Conservation (phyloP, 1,284 basidiomycete species). For the Ganoderma lucidum region DNA sequence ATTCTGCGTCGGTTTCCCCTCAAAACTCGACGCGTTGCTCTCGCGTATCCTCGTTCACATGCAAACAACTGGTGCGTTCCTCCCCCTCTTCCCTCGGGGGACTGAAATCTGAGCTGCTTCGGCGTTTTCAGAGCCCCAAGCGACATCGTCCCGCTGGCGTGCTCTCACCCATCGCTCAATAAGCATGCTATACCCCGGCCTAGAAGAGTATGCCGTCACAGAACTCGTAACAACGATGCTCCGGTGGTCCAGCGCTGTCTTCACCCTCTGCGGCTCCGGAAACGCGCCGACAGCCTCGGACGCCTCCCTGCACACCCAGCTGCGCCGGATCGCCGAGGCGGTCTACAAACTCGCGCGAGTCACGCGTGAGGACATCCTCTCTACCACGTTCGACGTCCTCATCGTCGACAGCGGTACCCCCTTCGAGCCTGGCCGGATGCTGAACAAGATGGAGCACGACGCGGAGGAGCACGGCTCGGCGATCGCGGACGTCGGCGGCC, state of each 20-base stretch:
- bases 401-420: slow-evolving; percentile 58
- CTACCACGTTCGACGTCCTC: slow-evolving; percentile 73
- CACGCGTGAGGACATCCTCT: slow-evolving; percentile 74
- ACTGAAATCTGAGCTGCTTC: slow-evolving; percentile 23
- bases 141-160: slow-evolving; percentile 78
- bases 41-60: slow-evolving; percentile 72
- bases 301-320: slow-evolving; percentile 59
- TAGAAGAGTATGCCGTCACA: slow-evolving; percentile 67
- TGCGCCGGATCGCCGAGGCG: slow-evolving; percentile 67
- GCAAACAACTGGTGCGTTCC: slow-evolving; percentile 60
- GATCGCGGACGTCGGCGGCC: slow-evolving; percentile 25
- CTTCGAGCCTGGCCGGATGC: slow-evolving; percentile 65
- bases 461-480: slow-evolving; percentile 24
- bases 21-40: slow-evolving; percentile 71
- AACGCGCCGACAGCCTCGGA: slow-evolving; percentile 41
- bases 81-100: slow-evolving; percentile 18
- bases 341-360: slow-evolving; percentile 67
- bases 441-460: slow-evolving; percentile 66
- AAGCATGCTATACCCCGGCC: slow-evolving; percentile 68
- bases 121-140: slow-evolving; percentile 65
- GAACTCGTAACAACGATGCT: slow-evolving; percentile 76
- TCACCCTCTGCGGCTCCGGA: slow-evolving; percentile 65
- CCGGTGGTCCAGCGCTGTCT: slow-evolving; percentile 72
- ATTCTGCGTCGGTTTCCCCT: slow-evolving; percentile 77
- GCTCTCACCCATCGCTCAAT: slow-evolving; percentile 73